These are phyloP conservation scores for Penicillium sp. DNA, from an alignment of 2,329 filamentous ascomycete genomes.

Conservation along the genomic window DNA sequence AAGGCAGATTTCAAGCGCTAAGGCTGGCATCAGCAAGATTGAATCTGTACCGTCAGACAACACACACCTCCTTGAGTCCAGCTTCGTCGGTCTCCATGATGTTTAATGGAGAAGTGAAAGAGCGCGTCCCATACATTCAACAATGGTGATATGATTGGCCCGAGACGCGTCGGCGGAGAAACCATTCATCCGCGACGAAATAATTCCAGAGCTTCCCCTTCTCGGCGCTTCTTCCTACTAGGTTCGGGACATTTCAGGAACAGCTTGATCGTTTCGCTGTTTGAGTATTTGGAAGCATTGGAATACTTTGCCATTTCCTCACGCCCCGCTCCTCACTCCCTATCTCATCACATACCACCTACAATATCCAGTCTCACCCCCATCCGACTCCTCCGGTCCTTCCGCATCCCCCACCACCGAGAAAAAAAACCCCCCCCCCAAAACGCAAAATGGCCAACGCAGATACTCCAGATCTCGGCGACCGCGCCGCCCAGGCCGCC, in stretches of 20 bases:
- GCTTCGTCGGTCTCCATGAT: slow-evolving; percentile 31
- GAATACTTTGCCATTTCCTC: background rate
- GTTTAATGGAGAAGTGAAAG: slow-evolving; percentile 1
- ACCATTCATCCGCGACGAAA: slow-evolving; percentile 16
- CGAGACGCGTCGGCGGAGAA: slow-evolving; percentile 18
- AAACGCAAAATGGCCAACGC: slow-evolving; percentile 22
- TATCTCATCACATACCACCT: background rate
- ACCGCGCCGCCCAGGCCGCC: slow-evolving; percentile 24
- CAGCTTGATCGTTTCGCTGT: background rate
- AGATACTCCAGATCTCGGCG: slow-evolving; percentile 17
- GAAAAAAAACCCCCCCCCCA: slow-evolving; percentile 2
- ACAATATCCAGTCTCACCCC: background rate
- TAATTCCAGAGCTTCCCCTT: slow-evolving; percentile 5
- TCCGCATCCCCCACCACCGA: background rate
- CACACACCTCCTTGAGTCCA: slow-evolving; percentile 34
- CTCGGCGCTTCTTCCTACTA: background rate
- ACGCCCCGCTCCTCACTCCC: background rate
- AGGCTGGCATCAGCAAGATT: background rate
- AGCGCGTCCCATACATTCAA: slow-evolving; percentile 12
- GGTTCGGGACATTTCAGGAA: background rate
- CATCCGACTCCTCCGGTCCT: background rate
- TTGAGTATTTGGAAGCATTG: background rate
- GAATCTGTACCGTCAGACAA: background rate
- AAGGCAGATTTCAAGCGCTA: slow-evolving; percentile 80
- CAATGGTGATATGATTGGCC: slow-evolving; percentile 20